These are phyloP conservation scores for Amanita subjunquillea DNA, from an alignment of 768 basidiomycete genomes.

Conservation along the genomic window DNA sequence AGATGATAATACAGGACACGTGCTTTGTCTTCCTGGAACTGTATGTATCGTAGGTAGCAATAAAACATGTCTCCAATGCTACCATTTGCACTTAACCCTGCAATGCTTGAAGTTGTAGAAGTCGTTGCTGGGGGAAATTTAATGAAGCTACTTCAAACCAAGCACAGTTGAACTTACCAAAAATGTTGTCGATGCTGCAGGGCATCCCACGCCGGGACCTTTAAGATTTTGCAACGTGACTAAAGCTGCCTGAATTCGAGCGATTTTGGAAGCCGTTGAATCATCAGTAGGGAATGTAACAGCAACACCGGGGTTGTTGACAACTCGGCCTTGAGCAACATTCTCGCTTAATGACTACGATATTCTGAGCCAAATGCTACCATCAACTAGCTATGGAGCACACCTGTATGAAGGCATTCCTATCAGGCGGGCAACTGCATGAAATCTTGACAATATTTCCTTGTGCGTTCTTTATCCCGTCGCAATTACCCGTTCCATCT, in stretches of 20 bases:
- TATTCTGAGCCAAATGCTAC: slow-evolving; percentile 21
- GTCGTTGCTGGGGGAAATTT: slow-evolving; percentile 9
- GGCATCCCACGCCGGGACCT: too few relatives aligned
- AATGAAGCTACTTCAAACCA: slow-evolving; percentile 32
- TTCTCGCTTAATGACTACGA: slow-evolving; percentile 32
- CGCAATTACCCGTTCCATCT: slow-evolving; percentile 12
- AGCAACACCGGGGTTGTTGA: slow-evolving; percentile 51
- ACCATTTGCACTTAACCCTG: too few relatives aligned
- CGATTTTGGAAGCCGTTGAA: slow-evolving; percentile 39
- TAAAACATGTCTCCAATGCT: too few relatives aligned
- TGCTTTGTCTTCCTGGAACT: slow-evolving; percentile 12
- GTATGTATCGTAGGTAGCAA: too few relatives aligned
- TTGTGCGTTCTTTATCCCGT: slow-evolving; percentile 45
- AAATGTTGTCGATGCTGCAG: too few relatives aligned
- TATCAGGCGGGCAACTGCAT: slow-evolving; percentile 35
- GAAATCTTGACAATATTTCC: slow-evolving; percentile 55
- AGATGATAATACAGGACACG: too few relatives aligned
- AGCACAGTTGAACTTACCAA: slow-evolving; percentile 53
- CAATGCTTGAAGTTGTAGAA: background rate
- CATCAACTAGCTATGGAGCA: slow-evolving; percentile 37
- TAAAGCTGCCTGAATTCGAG: slow-evolving; percentile 42
- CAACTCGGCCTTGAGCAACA: slow-evolving; percentile 23
- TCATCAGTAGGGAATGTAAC: slow-evolving; percentile 57
- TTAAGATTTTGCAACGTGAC: slow-evolving; percentile 39
- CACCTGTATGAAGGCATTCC: slow-evolving; percentile 40